Conservation (phyloP, 331 rosid genomes). For the Prunus yedoensis region DNA sequence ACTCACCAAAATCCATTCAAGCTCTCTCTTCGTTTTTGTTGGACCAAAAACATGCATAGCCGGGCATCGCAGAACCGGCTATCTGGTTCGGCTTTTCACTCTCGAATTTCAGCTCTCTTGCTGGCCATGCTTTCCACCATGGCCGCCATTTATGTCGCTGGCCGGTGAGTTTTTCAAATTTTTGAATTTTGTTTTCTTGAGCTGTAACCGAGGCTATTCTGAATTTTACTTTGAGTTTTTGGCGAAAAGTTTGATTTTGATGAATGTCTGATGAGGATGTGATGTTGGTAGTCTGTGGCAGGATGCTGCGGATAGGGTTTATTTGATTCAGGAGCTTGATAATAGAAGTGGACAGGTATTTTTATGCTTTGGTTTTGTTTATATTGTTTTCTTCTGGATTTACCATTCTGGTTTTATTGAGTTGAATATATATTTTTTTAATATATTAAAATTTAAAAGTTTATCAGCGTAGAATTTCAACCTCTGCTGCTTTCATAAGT, state of each 20-base stretch:
- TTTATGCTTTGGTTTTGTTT: background rate
- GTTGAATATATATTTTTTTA: too few species aligned
- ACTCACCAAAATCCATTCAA: slow-evolving; percentile 4
- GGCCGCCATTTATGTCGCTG: slow-evolving; percentile 65
- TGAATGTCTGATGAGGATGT: slow-evolving; percentile 10
- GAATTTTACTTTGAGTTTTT: background rate
- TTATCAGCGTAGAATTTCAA: background rate
- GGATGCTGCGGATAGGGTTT: slow-evolving; percentile 54
- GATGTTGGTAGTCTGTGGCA: slow-evolving; percentile 55
- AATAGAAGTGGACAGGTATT: slow-evolving; percentile 49
- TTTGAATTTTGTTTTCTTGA: background rate
- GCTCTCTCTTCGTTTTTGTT: background rate
- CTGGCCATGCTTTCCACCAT: slow-evolving; percentile 59
- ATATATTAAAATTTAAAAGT: background rate
- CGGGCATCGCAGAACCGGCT: slow-evolving; percentile 57
- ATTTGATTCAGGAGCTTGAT: slow-evolving; percentile 49
- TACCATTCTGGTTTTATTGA: background rate
- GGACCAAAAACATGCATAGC: slow-evolving; percentile 46
- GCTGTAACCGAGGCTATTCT: background rate
- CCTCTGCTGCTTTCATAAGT: background rate
- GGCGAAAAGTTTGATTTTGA: background rate
- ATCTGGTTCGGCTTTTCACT: slow-evolving; percentile 47
- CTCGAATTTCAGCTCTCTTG: slow-evolving; percentile 46
- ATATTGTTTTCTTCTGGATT: background rate
- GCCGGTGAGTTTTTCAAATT: slow-evolving; percentile 43